Evolutionary conservation across 1,284 basidiomycete species (phyloP).

Genomic region (Cutaneotrichosporon dermatis): DNA sequence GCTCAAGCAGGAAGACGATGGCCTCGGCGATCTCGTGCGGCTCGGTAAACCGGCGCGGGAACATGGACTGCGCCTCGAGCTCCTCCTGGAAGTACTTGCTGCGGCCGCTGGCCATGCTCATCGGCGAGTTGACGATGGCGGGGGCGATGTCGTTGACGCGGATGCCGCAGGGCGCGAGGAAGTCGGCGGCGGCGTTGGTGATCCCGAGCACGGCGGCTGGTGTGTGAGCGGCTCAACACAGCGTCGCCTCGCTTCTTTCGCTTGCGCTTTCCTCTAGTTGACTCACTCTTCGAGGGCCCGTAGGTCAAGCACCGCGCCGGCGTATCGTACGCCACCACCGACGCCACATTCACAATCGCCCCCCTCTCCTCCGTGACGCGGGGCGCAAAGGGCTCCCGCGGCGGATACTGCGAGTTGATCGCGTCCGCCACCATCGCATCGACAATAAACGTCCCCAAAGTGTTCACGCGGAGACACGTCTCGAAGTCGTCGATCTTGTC

Average conservation of each 20-base stretch:
- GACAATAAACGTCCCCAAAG: constrained; percentile 22
- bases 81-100: constrained; percentile 17
- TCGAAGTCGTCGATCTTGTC: constrained; percentile 17
- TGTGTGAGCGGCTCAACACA: not conserved
- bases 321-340: constrained; percentile 15
- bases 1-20: constrained; percentile 24
- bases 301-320: constrained; percentile 20
- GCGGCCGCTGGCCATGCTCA: constrained; percentile 8
- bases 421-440: constrained; percentile 24
- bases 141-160: constrained; percentile 24
- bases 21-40: constrained; percentile 16
- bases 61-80: constrained; percentile 19
- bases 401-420: constrained; percentile 19
- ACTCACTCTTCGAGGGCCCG: constrained; percentile 22
- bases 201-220: constrained; percentile 1
- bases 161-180: constrained; percentile 20
- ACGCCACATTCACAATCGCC: constrained; percentile 25
- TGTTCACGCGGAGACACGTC: constrained; percentile 16
- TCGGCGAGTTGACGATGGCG: constrained; percentile 20
- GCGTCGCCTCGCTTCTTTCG: too few relatives aligned
- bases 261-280: too few relatives aligned
- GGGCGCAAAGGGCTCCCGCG: not conserved
- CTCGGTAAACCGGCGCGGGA: constrained; percentile 19
- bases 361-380: constrained; percentile 21
- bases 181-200: constrained; percentile 9